Percentiles rank a stretch among this genome's conserved stretches.
Evolutionary conservation across 2,329 filamentous ascomycete species (phyloP).

Genomic region (Cladophialophora yegresii): DNA sequence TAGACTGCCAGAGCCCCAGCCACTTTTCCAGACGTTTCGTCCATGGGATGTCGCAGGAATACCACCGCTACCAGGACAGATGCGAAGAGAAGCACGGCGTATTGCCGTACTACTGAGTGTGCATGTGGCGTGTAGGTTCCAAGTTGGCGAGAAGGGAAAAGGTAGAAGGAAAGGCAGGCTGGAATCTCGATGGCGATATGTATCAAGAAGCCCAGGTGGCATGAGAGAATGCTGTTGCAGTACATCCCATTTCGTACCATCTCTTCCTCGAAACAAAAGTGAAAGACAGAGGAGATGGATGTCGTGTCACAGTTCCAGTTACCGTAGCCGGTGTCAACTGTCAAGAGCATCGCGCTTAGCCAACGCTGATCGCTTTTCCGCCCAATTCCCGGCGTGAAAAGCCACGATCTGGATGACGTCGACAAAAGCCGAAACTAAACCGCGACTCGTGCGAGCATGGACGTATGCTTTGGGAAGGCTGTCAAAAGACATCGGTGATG

Average conservation of each 20-base stretch:
- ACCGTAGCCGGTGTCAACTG: no score
- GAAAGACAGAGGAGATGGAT: not conserved
- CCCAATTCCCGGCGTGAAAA: slow-evolving; percentile 3
- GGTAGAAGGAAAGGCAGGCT: slow-evolving; percentile 43
- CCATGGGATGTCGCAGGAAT: slow-evolving; percentile 39
- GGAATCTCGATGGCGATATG: slow-evolving; percentile 44
- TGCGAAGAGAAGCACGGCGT: slow-evolving; percentile 43
- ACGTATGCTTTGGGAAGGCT: not conserved
- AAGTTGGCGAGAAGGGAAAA: slow-evolving; percentile 41
- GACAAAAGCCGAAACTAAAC: not conserved
- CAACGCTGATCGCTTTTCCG: slow-evolving; percentile 17
- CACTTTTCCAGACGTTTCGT: slow-evolving; percentile 39
- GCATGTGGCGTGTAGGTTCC: slow-evolving; percentile 40
- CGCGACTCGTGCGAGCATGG: not conserved
- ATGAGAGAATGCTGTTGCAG: not conserved
- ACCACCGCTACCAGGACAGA: slow-evolving; percentile 42
- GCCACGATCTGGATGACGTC: slow-evolving; percentile 3
- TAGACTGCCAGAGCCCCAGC: slow-evolving; percentile 43
- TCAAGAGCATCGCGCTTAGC: not conserved
- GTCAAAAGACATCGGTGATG: not conserved
- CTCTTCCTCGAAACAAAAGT: not conserved
- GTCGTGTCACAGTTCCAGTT: not conserved
- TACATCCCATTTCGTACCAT: not conserved
- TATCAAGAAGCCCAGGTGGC: slow-evolving; percentile 37
- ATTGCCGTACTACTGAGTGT: slow-evolving; percentile 44